A percentile compares a stretch with the other conserved stretches of the same genome.
Conservation (phyloP, 1,139 yeast species). For the Nakaseomyces delphensis region DNA sequence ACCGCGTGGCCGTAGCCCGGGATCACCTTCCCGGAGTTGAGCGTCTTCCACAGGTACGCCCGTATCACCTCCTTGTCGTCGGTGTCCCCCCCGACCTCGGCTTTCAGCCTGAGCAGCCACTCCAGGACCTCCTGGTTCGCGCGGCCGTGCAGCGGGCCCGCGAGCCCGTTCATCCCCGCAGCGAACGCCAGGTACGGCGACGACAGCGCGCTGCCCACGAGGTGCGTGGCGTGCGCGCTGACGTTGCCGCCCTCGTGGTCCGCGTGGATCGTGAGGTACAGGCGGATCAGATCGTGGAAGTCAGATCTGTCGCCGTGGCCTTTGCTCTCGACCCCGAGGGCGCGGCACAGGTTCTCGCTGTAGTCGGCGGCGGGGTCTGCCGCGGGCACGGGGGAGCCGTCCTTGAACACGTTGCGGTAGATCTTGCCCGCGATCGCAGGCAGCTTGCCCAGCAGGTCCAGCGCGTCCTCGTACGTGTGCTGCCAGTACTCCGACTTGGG, state of each 20-base stretch:
- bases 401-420: conserved; percentile 52
- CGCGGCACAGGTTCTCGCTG: conserved; percentile 79
- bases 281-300: conserved; percentile 36
- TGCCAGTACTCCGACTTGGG: conserved; percentile 62
- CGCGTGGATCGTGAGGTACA: conserved; percentile 38
- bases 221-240: conserved; percentile 38
- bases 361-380: conserved; percentile 75
- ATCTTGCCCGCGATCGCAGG: conserved; percentile 60
- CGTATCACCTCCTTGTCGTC: conserved; percentile 28
- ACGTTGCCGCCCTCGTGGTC: conserved; percentile 44
- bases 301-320: too few relatives aligned
- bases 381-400: conserved; percentile 44
- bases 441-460: conserved; percentile 56
- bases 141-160: conserved; percentile 39
- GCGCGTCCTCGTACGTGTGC: conserved; percentile 55
- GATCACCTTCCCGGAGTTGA: conserved; percentile 36
- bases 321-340: conserved; percentile 75
- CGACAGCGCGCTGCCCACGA: conserved; percentile 37
- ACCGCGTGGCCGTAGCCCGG: conserved; percentile 43
- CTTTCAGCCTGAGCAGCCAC: conserved; percentile 33
- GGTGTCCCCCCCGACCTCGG: conserved; percentile 30
- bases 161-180: conserved; percentile 38
- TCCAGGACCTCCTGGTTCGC: conserved; percentile 40
- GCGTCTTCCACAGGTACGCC: conserved; percentile 34
- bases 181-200: conserved; percentile 36